phyloP scores from a whole-genome alignment of 768 basidiomycete species.

The Exsudoporus frostii region DNA sequence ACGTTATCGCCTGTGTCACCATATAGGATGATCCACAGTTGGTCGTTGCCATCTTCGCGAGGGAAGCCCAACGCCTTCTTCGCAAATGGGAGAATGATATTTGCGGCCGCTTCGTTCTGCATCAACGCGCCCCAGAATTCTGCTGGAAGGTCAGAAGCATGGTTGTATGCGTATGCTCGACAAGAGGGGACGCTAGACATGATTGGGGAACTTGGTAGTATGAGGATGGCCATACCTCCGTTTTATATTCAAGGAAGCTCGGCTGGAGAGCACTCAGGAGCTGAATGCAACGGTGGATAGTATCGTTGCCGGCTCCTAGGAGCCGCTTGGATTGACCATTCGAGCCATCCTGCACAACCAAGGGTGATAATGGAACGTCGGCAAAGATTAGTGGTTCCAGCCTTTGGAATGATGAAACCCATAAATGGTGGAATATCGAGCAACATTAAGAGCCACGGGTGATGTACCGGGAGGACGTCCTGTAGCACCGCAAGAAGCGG shows the following conservation, averaged over 20 bases:
- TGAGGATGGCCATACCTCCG: constrained; percentile 2
- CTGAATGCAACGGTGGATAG: background rate
- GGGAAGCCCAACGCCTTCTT: constrained; percentile 20
- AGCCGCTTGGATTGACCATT: constrained; percentile 4
- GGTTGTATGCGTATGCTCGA: constrained; percentile 1
- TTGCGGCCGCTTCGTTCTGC: constrained; percentile 33
- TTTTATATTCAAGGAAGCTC: constrained; percentile 6
- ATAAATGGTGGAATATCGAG: background rate
- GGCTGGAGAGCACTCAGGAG: background rate
- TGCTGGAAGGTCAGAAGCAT: constrained; percentile 16
- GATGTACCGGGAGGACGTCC: background rate
- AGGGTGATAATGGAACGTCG: constrained; percentile 2
- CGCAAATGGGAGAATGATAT: constrained; percentile 42
- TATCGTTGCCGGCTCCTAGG: background rate
- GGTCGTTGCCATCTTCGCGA: background rate
- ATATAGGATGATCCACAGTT: constrained; percentile 34
- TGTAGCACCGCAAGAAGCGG: background rate
- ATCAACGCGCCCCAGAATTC: constrained; percentile 31
- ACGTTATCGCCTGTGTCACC: constrained; percentile 10
- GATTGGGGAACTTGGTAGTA: constrained; percentile 14
- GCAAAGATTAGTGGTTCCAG: background rate
- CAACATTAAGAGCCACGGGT: constrained; percentile 13
- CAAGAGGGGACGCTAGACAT: constrained; percentile 17
- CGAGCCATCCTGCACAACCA: constrained; percentile 19
- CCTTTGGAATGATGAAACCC: background rate